A percentile compares a stretch with the other conserved stretches of the same genome.
Conservation (phyloP, 23 red algal species). For the Gracilariopsis chorda region DNA sequence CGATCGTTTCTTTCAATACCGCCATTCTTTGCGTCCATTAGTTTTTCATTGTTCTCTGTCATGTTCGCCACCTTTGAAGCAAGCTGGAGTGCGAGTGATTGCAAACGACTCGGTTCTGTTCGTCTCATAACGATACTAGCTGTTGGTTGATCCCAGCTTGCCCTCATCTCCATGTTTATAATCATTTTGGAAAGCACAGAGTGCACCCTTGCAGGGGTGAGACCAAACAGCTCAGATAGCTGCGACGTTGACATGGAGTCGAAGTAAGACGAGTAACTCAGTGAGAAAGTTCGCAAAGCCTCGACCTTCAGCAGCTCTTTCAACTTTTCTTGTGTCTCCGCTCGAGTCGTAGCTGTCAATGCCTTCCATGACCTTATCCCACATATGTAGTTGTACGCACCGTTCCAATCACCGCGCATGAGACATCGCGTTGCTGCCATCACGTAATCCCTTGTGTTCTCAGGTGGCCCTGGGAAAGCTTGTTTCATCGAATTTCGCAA, state of each 20-base stretch:
- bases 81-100: conserved; percentile 82
- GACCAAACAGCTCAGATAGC: conserved; percentile 78
- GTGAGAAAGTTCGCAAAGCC: conserved; percentile 83
- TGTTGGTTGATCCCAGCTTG: conserved; percentile 94
- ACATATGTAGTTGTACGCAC: conserved; percentile 64
- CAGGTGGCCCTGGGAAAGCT: conserved; percentile 87
- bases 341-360: conserved; percentile 35
- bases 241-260: conserved; percentile 70
- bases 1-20: conserved; percentile 45
- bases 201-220: conserved; percentile 77
- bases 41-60: conserved; percentile 87
- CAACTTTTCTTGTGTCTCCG: conserved; percentile 45
- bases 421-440: conserved; percentile 85
- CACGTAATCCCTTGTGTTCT: conserved; percentile 95
- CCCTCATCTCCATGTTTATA: conserved; percentile 84
- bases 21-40: conserved; percentile 82
- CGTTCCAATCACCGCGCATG: conserved; percentile 79
- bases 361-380: conserved; percentile 78
- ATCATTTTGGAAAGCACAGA: conserved; percentile 95
- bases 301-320: conserved; percentile 83
- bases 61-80: conserved; percentile 70
- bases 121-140: conserved; percentile 77
- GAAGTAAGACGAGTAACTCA: conserved; percentile 87
- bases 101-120: conserved; percentile 88
- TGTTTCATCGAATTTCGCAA: conserved; percentile 91